Base-by-base conservation (phyloP, 192 early-diverging fungal genomes). In the Coemansia sp. region DNA sequence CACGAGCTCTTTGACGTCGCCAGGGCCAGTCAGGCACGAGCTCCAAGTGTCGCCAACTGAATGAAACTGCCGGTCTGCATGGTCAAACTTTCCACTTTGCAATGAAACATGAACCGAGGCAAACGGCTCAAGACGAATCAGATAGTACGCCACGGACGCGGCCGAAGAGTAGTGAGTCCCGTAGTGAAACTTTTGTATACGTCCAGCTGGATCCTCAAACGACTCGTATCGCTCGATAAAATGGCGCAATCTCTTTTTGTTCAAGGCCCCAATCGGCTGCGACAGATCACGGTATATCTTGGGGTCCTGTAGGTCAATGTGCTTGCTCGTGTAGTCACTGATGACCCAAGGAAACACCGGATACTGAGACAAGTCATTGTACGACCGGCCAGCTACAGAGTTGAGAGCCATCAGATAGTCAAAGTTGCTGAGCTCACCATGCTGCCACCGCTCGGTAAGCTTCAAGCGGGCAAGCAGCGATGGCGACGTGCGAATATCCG, bases 81-180 rank as follows among this genome's bases (percentile, higher is more conserved):
- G 89, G 62, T 91, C 89, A 65, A 91, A 89, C 39, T 86, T 86
- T 6, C 89, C 89, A 35, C 88, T 86, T 70, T 82, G 65, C 22
- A 74, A 49, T 8, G 63, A 53, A 0, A 78, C 38, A 32, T 78
- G 70, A 13, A 78, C 68, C 13, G 70, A 78, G 0, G 92, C 88
- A 67, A 94, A 97, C 6, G 95, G 95, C 58, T 97, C 93, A 26
- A 91, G 58, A 10, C 95, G 82, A 15, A 97, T 82, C 48, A 97
- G 62, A 58, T 90, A 97, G 23, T 88, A 91, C 18, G 91, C 85
- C 2, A 94, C 91, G 38, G 89, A 85, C 70, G 90, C 90, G 1
- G 95, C 89, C 5, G 92, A 95, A 1, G 90, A 93, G 67, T 97
- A 97, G 63, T 97, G 95, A 8, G 93, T 94, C n/a, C 93, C 95